A percentile compares a stretch with the other conserved stretches of the same genome.
Conservation (phyloP, 768 basidiomycete species). For the Stropharia rugosoannulata region DNA sequence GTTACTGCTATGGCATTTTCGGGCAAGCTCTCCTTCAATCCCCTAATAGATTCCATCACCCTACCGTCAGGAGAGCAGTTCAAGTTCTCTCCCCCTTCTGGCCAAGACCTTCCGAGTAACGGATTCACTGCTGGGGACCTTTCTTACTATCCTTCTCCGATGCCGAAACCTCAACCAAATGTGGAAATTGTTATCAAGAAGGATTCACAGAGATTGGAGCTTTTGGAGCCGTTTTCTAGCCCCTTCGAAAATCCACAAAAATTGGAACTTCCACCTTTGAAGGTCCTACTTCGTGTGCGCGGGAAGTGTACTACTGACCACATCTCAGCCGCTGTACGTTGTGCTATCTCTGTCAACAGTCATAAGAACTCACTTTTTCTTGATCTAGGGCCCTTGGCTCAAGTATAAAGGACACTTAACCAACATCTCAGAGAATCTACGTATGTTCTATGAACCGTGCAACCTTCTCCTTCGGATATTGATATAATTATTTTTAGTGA, state of each 20-base stretch:
- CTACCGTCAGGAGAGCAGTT: constrained; percentile 74
- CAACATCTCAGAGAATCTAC: constrained; percentile 94
- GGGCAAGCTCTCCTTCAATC: constrained; percentile 92
- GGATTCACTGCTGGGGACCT: constrained; percentile 79
- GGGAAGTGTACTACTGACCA: constrained; percentile 99
- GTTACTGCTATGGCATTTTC: constrained; percentile 98
- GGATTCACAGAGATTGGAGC: constrained; percentile 82
- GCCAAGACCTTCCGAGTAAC: constrained; percentile 77
- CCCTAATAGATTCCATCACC: constrained; percentile 70
- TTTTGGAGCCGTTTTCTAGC: constrained; percentile 80
- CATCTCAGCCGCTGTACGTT: constrained; percentile 87
- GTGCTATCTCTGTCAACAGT: neutral
- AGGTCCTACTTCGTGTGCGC: constrained; percentile 84
- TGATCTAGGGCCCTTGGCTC: constrained; percentile 85
- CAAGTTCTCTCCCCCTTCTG: constrained; percentile 81
- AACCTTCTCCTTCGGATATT: neutral
- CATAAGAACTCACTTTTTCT: constrained; percentile 3
- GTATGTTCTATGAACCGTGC: constrained; percentile 43
- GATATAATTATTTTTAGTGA: constrained; percentile 50
- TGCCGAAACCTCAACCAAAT: constrained; percentile 72
- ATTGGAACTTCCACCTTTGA: constrained; percentile 78
- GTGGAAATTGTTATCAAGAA: constrained; percentile 76
- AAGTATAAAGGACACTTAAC: constrained; percentile 98
- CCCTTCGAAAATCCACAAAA: constrained; percentile 58
- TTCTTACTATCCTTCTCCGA: constrained; percentile 77